A percentile compares a stretch with the other conserved stretches of the same genome.
Conservation (phyloP, 768 basidiomycete genomes). For the Pisolithus marmoratus region DNA sequence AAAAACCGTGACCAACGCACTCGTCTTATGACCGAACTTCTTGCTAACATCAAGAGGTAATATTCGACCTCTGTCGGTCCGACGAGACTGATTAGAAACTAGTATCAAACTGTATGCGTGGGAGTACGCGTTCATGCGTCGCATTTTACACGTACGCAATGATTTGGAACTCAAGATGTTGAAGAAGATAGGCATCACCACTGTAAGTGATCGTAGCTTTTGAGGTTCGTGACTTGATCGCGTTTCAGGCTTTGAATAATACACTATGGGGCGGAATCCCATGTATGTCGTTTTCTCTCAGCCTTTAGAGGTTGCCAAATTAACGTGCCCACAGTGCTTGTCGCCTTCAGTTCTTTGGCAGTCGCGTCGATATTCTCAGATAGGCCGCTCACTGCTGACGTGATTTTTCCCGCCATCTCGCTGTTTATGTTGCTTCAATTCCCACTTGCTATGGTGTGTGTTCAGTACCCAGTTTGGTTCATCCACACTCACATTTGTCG, state of each 20-base stretch:
- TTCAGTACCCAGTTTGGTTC: neutral
- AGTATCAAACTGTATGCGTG: conserved; percentile 91
- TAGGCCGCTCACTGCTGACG: conserved; percentile 75
- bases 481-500: neutral
- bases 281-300: conserved; percentile 21
- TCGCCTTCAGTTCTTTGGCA: conserved; percentile 80
- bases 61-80: neutral
- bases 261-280: conserved; percentile 69
- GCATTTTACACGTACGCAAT: conserved; percentile 75
- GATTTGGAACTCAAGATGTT: conserved; percentile 78
- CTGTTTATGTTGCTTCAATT: conserved; percentile 85
- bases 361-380: conserved; percentile 57
- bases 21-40: conserved; percentile 86
- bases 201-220: conserved; percentile 38
- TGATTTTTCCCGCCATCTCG: conserved; percentile 95
- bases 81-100: neutral
- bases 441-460: conserved; percentile 72
- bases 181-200: conserved; percentile 71
- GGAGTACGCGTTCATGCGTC: conserved; percentile 85
- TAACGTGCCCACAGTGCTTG: conserved; percentile 41
- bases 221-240: no score
- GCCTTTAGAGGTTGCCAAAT: neutral
- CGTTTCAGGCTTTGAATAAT: conserved; percentile 47
- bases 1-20: conserved; percentile 84
- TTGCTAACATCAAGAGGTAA: conserved; percentile 85